Base-by-base conservation (phyloP, 1,284 basidiomycete species). In the Ceratobasidium sp. region DNA sequence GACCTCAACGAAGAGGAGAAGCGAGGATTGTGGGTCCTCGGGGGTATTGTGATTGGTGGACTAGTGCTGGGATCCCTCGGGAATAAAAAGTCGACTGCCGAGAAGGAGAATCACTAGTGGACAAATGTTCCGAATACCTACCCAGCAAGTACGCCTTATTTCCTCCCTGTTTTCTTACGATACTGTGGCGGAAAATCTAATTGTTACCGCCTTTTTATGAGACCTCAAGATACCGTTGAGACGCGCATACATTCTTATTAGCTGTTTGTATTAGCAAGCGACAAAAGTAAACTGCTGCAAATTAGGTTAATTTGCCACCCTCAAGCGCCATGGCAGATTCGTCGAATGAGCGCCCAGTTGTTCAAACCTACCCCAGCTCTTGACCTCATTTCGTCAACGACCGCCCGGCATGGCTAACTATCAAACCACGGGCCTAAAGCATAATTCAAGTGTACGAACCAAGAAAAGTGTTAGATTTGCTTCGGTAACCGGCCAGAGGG, bases 31-130 rank as follows among this genome's bases (percentile, higher is more conserved):
- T 87, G 81, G 77, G 75, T 83, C 20, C 77, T 90, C 31, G 77
- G 83, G 15, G 85, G 84, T 53, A 78, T 88, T 31, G 70, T 89
- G 7, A 82, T 78, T 6, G 81, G 83, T 10, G 87, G 86, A 0
- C 83, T 85, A 77, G 35, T 85, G 17, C 50, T 73, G 40, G 69
- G 72, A 29, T 27, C 50, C 3, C 27, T 70, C 43, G 62, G 62
- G 7, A 67, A 67, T 31, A 67, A 67, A 31, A 53, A 54, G 20
- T 67, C 52, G 52, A 31, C 50, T 52, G 27, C 22, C 40, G 54
- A 54, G 38, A 54, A 54, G 52, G 50, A 54, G 42, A 32, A 54
- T 20, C 50, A 67, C 15, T 54, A 31, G 25, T 29, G 31, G 15
- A 32, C 52, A 34, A 40, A 20, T 29, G 50, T 7, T 15, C 13